Evolutionary conservation across 129 eudicot genomes (phyloP).

Genomic region (Apium graveolens): DNA sequence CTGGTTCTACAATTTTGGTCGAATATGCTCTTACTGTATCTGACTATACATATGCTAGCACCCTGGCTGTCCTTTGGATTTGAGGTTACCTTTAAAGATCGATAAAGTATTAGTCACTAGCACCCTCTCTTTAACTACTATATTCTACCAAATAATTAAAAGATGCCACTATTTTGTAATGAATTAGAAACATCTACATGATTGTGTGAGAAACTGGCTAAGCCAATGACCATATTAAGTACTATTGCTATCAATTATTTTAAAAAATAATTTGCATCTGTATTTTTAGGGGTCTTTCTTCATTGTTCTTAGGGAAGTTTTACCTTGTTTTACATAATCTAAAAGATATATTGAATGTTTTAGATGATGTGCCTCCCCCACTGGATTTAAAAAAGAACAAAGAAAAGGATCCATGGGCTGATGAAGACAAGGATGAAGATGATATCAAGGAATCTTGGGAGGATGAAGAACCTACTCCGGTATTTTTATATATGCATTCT

Average conservation of each 20-base stretch:
- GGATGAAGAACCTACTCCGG: conserved; percentile 80
- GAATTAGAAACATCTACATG: background rate
- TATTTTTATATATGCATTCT: conserved; percentile 16
- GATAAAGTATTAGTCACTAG: background rate
- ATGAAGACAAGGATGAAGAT: conserved; percentile 82
- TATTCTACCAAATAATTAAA: background rate
- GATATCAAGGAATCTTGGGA: conserved; percentile 96
- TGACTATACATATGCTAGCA: background rate
- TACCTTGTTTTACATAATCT: background rate
- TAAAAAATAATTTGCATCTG: background rate
- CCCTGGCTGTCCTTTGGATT: background rate
- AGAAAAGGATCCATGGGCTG: conserved; percentile 71
- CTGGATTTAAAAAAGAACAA: conserved; percentile 41
- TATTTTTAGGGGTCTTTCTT: background rate
- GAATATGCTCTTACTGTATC: background rate
- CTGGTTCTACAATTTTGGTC: background rate
- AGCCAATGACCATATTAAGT: background rate
- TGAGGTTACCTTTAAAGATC: background rate
- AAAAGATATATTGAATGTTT: conserved; percentile 1
- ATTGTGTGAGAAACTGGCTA: background rate
- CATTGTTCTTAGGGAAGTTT: background rate
- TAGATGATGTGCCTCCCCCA: conserved; percentile 79
- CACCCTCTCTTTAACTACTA: background rate
- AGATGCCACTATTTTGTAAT: background rate
- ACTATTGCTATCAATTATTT: background rate